Percentiles rank a stretch among this genome's conserved stretches.
Evolutionary conservation across 768 basidiomycete species (phyloP).

Genomic region (Podaxis pistillaris): DNA sequence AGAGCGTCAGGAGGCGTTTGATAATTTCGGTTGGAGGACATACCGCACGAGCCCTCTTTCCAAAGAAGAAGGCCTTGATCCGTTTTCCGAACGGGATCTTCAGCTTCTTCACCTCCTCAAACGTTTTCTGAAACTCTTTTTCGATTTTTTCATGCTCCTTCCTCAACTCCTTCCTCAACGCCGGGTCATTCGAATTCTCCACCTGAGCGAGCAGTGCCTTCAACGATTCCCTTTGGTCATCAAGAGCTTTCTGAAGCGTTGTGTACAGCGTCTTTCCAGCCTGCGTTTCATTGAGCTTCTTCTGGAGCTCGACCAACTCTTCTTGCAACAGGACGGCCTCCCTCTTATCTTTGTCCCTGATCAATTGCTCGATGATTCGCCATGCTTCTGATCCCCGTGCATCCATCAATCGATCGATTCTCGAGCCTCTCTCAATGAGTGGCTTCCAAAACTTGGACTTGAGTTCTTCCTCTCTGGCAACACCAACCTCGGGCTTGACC

Average conservation of each 20-base stretch:
- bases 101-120: constrained; percentile 18
- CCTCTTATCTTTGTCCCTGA: constrained; percentile 10
- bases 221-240: constrained; percentile 21
- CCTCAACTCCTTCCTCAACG: background rate
- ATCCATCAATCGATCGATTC: constrained; percentile 22
- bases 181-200: constrained; percentile 7
- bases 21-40: background rate
- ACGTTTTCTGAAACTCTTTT: constrained; percentile 19
- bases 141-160: constrained; percentile 8
- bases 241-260: constrained; percentile 25
- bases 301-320: constrained; percentile 23
- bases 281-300: constrained; percentile 23
- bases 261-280: constrained; percentile 22
- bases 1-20: background rate
- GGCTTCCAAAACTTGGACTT: constrained; percentile 44
- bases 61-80: constrained; percentile 5
- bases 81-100: constrained; percentile 9
- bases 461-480: constrained; percentile 42
- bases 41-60: constrained; percentile 1
- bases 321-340: constrained; percentile 23
- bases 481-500: constrained; percentile 32
- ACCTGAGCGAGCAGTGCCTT: background rate
- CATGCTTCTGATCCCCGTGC: constrained; percentile 23
- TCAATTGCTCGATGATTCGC: constrained; percentile 22
- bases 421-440: constrained; percentile 41